Evolutionary conservation across 2,329 filamentous ascomycete species (phyloP).

Genomic region (Arthrobotrys conoides): DNA sequence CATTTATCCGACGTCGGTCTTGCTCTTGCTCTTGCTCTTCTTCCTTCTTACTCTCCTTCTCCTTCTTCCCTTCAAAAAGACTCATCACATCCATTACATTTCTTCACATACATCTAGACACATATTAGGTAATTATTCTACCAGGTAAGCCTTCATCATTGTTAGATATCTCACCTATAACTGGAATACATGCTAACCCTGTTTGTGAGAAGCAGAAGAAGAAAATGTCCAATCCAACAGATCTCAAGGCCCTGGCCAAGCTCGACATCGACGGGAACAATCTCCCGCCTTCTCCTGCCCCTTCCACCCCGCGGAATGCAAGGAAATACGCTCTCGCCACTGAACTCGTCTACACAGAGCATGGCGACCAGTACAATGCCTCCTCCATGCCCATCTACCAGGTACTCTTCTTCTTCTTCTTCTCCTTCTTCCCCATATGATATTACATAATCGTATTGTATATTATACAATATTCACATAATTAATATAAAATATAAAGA

Average conservation of each 20-base stretch:
- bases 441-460: too few species aligned
- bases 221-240: constrained; percentile 26
- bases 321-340: constrained; percentile 94
- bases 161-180: too few species aligned
- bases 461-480: too few species aligned
- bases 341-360: constrained; percentile 95
- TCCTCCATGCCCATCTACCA: constrained; percentile 98
- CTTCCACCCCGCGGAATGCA: constrained; percentile 88
- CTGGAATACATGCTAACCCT: too few species aligned
- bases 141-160: too few species aligned
- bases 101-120: too few species aligned
- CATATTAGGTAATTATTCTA: too few species aligned
- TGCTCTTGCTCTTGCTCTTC: too few species aligned
- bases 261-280: constrained; percentile 87
- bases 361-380: constrained; percentile 95
- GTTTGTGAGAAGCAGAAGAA: neutral
- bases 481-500: too few species aligned
- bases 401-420: constrained; percentile 66
- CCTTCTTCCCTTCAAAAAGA: too few species aligned
- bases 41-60: too few species aligned
- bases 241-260: constrained; percentile 72
- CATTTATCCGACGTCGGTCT: constrained; percentile 53
- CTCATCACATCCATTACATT: neutral
- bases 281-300: constrained; percentile 90
- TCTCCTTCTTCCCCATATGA: neutral